Base-by-base conservation (phyloP, 768 basidiomycete genomes). In the Mycena maculata region DNA sequence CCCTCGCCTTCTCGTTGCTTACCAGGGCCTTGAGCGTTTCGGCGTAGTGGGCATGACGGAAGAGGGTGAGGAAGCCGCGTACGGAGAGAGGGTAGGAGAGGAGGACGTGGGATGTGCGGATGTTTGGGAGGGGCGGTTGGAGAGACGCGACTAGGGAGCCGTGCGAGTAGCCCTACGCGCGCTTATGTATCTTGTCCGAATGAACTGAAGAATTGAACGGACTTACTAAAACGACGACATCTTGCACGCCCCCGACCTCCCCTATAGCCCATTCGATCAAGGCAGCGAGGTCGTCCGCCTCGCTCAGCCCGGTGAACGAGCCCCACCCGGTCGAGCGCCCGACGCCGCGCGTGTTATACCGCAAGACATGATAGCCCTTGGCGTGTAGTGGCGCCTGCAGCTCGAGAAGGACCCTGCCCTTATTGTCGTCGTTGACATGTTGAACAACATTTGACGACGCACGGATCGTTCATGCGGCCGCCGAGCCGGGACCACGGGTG, bases 401-500 rank as follows among this genome's bases (percentile, higher is more conserved):
- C 55, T 80, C 69, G 20, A 75, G 61, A 12, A 88, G 77, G 10
- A 87, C 86, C 22, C 88, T 90, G 53, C 10, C 66, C 59, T 36
- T 63, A 6, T 18, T 33, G 20, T 20, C 20, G 18, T 44, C 16
- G 41, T 50, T 52, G 56, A 41, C 45, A 50, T 10, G 15, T 5
- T 11, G 22, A 11, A 8, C 23, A 60, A 58, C 57, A 52, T 33
- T 65, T 38, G 28, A 58, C 25, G 61, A 84, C 92, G 73, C 75
- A 94, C 93, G 90, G 86, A 72, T 95, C 92, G 68, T 88, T 75
- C 87, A 90, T 92, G 55, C 80, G 83, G 18, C 93, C 93, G 1
- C 93, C 93, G 0, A 94, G 83, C 85, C 92, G 88, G n/a, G 91
- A 89, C 93, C 93, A 95, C 8, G 94, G 94, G 71, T 95, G 93